Percentiles rank a stretch among this genome's conserved stretches.
phyloP scores from a whole-genome alignment of 1,284 basidiomycete genomes.

The Papiliotrema nemorosa region DNA sequence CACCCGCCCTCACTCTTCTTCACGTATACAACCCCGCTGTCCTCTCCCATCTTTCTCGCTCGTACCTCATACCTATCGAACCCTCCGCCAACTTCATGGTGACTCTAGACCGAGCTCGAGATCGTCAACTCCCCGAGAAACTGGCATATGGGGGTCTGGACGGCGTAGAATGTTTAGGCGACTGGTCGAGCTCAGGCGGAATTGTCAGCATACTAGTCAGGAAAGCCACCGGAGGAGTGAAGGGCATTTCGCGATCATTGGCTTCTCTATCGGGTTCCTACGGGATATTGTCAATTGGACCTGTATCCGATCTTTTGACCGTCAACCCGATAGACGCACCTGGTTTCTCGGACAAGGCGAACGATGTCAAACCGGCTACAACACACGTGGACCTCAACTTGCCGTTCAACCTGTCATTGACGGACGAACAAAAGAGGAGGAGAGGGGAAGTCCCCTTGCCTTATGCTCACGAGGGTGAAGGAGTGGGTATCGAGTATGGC shows the following conservation, averaged over 20 bases:
- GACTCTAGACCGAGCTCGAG: conserved; percentile 29
- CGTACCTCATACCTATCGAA: conserved; percentile 62
- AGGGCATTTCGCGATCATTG: conserved; percentile 39
- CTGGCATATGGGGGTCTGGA: conserved; percentile 24
- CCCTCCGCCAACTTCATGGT: conserved; percentile 28
- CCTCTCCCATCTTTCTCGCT: conserved; percentile 60
- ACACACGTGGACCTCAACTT: conserved; percentile 57
- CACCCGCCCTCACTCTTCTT: conserved; percentile 62
- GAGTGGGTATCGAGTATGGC: conserved; percentile 28
- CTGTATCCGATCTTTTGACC: conserved; percentile 8
- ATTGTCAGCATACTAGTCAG: conserved; percentile 38
- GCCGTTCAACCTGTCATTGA: conserved; percentile 79
- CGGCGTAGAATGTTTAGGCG: conserved; percentile 12
- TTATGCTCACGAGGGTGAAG: conserved; percentile 73
- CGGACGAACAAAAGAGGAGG: conserved; percentile 73
- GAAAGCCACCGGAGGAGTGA: conserved; percentile 45
- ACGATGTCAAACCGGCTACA: conserved; percentile 22
- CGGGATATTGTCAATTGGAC: background rate
- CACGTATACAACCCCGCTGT: conserved; percentile 64
- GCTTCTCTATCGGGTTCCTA: conserved; percentile 14
- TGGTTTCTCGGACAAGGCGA: background rate
- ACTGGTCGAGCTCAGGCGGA: conserved; percentile 14
- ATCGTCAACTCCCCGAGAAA: conserved; percentile 19
- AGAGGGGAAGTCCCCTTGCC: conserved; percentile 77
- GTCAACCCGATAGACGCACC: conserved; percentile 4